Conservation (phyloP, 2,329 filamentous ascomycete species). For the Stachybotrys chlorohalonatus region DNA sequence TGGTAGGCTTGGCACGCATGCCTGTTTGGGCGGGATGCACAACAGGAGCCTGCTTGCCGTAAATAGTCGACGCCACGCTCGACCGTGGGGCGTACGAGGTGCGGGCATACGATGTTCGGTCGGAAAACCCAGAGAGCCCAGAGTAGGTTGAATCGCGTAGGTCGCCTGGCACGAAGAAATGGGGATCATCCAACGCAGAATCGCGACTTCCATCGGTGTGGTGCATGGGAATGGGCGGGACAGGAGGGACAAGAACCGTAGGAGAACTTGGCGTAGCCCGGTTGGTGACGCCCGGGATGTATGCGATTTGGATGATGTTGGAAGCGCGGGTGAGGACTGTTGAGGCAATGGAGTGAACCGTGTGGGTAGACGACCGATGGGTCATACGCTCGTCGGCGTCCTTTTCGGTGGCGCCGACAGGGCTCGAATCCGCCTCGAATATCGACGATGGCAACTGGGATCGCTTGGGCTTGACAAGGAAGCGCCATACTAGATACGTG, state of each 20-base stretch:
- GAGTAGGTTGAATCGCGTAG: slow-evolving; percentile 89
- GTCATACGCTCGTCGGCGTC: slow-evolving; percentile 31
- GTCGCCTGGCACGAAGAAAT: slow-evolving; percentile 89
- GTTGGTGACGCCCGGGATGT: slow-evolving; percentile 95
- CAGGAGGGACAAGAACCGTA: slow-evolving; percentile 74
- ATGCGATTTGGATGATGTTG: slow-evolving; percentile 98
- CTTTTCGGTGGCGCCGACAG: slow-evolving; percentile 31
- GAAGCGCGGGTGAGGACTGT: slow-evolving; percentile 92
- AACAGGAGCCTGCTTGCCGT: slow-evolving; percentile 82
- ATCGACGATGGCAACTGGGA: slow-evolving; percentile 45
- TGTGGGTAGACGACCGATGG: slow-evolving; percentile 67
- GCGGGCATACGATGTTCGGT: slow-evolving; percentile 52
- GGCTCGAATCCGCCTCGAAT: slow-evolving; percentile 48
- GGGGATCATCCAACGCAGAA: slow-evolving; percentile 60
- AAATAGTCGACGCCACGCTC: slow-evolving; percentile 87
- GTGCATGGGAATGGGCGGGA: slow-evolving; percentile 77
- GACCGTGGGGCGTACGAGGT: slow-evolving; percentile 52
- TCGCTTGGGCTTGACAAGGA: slow-evolving; percentile 74
- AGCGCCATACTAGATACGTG: slow-evolving; percentile 79
- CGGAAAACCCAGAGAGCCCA: slow-evolving; percentile 55
- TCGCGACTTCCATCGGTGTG: slow-evolving; percentile 40
- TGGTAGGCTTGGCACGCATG: slow-evolving; percentile 78
- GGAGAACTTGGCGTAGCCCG: slow-evolving; percentile 78
- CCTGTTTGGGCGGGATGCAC: slow-evolving; percentile 77
- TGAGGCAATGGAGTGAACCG: slow-evolving; percentile 86